These are phyloP conservation scores for Hypoxylon sp. DNA, from an alignment of 2,329 filamentous ascomycete species.

Conservation along the genomic window DNA sequence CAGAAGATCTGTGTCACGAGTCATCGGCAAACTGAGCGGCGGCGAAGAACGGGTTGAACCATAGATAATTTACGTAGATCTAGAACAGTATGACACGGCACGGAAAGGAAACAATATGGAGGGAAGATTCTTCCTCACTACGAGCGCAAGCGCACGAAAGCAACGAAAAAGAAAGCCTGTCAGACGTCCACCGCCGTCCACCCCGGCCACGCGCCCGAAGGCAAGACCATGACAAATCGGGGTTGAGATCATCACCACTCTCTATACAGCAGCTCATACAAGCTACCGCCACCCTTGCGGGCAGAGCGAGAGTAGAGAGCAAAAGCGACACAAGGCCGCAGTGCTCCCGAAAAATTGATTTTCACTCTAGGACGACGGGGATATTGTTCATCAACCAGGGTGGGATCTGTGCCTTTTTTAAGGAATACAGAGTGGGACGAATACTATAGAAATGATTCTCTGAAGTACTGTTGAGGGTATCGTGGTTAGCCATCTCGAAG, in stretches of 20 bases:
- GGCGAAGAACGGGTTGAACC: neutral
- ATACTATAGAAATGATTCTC: constrained; percentile 99
- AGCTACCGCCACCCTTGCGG: constrained; percentile 67
- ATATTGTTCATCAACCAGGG: constrained; percentile 94
- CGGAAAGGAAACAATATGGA: neutral
- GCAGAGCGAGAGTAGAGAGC: constrained; percentile 63
- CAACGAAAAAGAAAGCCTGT: constrained; percentile 73
- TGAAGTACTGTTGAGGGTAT: constrained; percentile 44
- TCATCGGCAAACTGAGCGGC: too few relatives aligned
- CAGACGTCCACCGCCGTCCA: constrained; percentile 91
- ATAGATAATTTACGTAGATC: too few relatives aligned
- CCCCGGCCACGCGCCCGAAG: constrained; percentile 80
- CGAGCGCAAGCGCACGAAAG: constrained; percentile 57
- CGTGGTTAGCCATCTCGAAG: constrained; percentile 21
- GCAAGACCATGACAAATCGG: constrained; percentile 69
- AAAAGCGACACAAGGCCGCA: constrained; percentile 52
- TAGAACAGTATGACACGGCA: neutral
- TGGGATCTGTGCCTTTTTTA: constrained; percentile 92
- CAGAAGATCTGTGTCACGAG: too few relatives aligned
- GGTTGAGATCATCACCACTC: constrained; percentile 96
- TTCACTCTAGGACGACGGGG: constrained; percentile 92
- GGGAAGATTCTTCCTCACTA: constrained; percentile 58
- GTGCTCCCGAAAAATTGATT: constrained; percentile 51
- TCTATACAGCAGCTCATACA: constrained; percentile 70
- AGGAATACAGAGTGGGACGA: constrained; percentile 91